A percentile compares a stretch with the other conserved stretches of the same genome.
Conservation (phyloP, 177 flowering plant species). For the Vitis hybrid region DNA sequence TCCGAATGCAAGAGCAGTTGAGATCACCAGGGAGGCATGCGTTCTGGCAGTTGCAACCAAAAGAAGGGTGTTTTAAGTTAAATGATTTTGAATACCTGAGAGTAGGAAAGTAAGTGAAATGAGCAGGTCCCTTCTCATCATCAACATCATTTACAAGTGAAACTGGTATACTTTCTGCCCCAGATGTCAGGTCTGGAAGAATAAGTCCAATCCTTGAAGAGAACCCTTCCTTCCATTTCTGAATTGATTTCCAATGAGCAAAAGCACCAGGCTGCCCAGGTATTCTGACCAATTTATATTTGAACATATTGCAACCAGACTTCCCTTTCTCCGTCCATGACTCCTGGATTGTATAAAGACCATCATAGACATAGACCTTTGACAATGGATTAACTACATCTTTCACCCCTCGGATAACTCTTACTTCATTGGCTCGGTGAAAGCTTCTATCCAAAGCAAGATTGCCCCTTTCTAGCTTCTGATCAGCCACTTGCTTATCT, state of each 20-base stretch:
- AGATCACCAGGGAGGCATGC: slow-evolving; percentile 34
- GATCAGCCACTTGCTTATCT: slow-evolving; percentile 37
- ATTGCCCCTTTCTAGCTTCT: slow-evolving; percentile 55
- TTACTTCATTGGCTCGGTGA: slow-evolving; percentile 29
- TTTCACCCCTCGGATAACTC: slow-evolving; percentile 50
- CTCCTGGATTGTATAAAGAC: slow-evolving; percentile 44
- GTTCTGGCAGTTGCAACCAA: slow-evolving; percentile 36
- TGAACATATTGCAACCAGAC: slow-evolving; percentile 44
- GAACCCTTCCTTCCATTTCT: slow-evolving; percentile 43
- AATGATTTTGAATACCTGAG: slow-evolving; percentile 32
- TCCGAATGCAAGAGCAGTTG: slow-evolving; percentile 39
- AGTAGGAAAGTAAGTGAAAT: slow-evolving; percentile 38
- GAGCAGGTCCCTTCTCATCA: slow-evolving; percentile 47
- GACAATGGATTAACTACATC: slow-evolving; percentile 21
- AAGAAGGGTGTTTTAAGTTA: slow-evolving; percentile 19
- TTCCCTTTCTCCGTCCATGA: slow-evolving; percentile 50
- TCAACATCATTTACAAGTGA: slow-evolving; percentile 59
- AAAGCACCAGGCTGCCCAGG: slow-evolving; percentile 52
- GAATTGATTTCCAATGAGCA: slow-evolving; percentile 41
- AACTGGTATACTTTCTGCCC: slow-evolving; percentile 45
- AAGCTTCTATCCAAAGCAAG: slow-evolving; percentile 52
- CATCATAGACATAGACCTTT: slow-evolving; percentile 56
- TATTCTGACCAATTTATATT: slow-evolving; percentile 40
- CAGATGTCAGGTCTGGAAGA: slow-evolving; percentile 48
- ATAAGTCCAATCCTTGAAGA: slow-evolving; percentile 31